Conservation (phyloP, 2,329 filamentous ascomycete genomes). For the Pseudogymnoascus sp. region DNA sequence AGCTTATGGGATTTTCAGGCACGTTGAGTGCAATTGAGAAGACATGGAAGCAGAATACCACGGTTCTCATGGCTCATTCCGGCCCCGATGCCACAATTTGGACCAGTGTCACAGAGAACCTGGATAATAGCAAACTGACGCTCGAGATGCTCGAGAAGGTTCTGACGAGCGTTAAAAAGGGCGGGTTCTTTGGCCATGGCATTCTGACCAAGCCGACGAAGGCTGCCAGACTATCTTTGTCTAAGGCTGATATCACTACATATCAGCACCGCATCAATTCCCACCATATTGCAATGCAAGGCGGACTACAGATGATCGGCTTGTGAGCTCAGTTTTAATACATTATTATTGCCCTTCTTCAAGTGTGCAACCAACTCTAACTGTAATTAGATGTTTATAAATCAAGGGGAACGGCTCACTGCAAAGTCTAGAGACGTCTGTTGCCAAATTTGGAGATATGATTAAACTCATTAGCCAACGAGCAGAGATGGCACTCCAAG, state of each 20-base stretch:
- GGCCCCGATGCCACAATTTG: neutral
- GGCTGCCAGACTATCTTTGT: neutral
- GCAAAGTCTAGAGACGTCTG: neutral
- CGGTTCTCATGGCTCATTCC: neutral
- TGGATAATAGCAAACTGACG: neutral
- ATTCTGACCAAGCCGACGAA: neutral
- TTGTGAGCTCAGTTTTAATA: neutral
- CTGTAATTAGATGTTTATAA: neutral
- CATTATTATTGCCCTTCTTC: neutral
- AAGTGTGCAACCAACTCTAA: neutral
- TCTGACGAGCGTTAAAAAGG: neutral
- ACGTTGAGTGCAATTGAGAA: neutral
- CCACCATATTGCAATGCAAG: neutral
- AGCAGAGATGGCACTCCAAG: neutral
- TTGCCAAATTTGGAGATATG: neutral
- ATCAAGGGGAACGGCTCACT: neutral
- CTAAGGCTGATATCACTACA: neutral
- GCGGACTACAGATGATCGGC: neutral
- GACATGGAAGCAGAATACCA: neutral
- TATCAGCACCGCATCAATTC: neutral
- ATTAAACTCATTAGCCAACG: neutral
- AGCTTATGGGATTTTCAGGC: neutral
- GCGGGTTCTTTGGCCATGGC: neutral
- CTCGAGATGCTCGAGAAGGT: neutral
- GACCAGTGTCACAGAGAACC: neutral